Evolutionary conservation across 257 asterid genomes (phyloP).

Genomic region (Solanum phureja): DNA sequence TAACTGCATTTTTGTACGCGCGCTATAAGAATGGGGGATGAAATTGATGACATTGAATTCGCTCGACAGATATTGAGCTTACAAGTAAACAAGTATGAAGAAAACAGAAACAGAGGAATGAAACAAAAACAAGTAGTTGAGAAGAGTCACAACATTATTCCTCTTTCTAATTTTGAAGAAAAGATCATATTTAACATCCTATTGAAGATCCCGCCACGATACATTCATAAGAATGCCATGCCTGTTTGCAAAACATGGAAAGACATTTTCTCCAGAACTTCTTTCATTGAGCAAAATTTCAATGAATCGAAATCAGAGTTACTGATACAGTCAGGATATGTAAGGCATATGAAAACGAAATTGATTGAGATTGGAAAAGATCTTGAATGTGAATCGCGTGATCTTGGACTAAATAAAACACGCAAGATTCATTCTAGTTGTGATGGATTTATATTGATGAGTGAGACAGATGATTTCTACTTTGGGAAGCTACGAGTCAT

Average conservation of each 20-base stretch:
- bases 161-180: neutral
- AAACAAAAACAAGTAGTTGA: neutral
- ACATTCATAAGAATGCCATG: neutral
- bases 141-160: neutral
- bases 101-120: neutral
- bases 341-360: neutral
- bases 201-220: neutral
- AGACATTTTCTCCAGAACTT: neutral
- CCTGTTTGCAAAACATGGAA: constrained; percentile 4
- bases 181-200: neutral
- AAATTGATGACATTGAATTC: neutral
- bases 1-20: neutral
- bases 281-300: neutral
- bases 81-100: no score
- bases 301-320: neutral
- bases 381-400: neutral
- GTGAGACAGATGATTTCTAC: neutral
- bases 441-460: constrained; percentile 6
- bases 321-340: neutral
- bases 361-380: neutral
- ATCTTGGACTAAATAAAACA: neutral
- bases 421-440: neutral
- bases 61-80: neutral
- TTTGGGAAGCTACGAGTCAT: neutral
- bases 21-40: neutral